Conservation (phyloP, 805 yeast species). For the Maudiozyma turicensis region DNA sequence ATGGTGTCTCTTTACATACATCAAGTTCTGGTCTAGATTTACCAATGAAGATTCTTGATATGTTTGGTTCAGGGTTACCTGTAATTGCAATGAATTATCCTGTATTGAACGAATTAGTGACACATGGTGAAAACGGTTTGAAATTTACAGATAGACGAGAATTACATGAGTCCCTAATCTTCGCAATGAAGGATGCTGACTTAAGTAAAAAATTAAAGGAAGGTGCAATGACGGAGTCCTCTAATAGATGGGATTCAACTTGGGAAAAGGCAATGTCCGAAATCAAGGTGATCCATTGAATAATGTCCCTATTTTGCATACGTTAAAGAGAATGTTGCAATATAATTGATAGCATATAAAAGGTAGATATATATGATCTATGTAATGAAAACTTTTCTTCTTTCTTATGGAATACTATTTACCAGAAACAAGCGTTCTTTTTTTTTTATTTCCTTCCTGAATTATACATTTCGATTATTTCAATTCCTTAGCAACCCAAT, state of each 20-base stretch:
- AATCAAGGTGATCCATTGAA: conserved; percentile 12
- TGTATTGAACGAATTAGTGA: conserved; percentile 70
- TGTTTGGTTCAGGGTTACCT: conserved; percentile 94
- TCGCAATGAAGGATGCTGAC: conserved; percentile 26
- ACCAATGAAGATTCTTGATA: conserved; percentile 95
- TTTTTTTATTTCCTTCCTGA: neutral
- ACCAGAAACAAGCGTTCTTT: neutral
- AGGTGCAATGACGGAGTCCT: conserved; percentile 71
- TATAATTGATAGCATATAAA: neutral
- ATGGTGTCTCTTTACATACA: conserved; percentile 83
- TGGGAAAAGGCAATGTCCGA: conserved; percentile 43
- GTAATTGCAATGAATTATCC: conserved; percentile 70
- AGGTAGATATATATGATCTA: neutral
- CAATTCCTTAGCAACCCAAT: conserved; percentile 63
- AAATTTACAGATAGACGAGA: conserved; percentile 37
- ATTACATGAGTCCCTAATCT: conserved; percentile 35
- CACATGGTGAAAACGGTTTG: conserved; percentile 60
- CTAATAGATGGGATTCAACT: conserved; percentile 60
- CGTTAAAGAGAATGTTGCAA: neutral
- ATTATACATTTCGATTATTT: conserved; percentile 6
- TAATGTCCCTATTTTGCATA: neutral
- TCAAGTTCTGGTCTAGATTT: conserved; percentile 90
- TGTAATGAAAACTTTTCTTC: too few relatives aligned
- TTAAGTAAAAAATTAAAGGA: conserved; percentile 36
- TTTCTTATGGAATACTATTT: too few relatives aligned